Evolutionary conservation across 768 basidiomycete species (phyloP), one percentile per base, ranked within the genome.

Genomic region (Porphyrellus cyaneotinctus): DNA sequence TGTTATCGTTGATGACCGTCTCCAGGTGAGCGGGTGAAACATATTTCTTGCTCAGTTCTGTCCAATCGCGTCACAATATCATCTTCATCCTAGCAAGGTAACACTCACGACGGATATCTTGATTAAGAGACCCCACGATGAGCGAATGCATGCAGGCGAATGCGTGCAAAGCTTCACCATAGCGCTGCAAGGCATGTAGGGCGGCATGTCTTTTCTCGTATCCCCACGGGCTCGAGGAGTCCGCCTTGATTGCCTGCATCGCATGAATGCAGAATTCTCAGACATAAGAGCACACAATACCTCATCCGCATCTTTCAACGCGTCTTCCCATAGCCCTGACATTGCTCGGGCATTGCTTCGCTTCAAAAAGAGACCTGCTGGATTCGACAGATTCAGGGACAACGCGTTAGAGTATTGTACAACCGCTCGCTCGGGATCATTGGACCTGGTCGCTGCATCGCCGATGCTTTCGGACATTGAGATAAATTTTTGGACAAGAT

Each of bases 151-250:
- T 43, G 14, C 2, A 33, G 11, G 17, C 14, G 30, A 52, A 28
- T 1, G 17, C 12, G 11, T 58, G 10, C 2, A 42, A 12, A 5
- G 56, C 56, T 18, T 58, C 49, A 4, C 28, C 18, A 4, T 30
- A 43, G 12, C 33, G 49, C 24, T 30, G 39, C 2, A 58, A 37
- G 28, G 3, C 35, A 15, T 58, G 44, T 18, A 47, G 9, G 3
- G 41, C 56, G 1, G 30, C 55, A 23, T 57, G 33, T 35, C n/a
- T 50, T 15, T 38, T 36, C 39, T 58, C 56, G 2, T 52, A 52
- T 15, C 44, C 56, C 55, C 55, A 57, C 0, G 30, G 44, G 46
- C n/a, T 42, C 13, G 3, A 2, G 6, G 55, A n/a, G 6, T 57
- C 49, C 23, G 20, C 20, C 12, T 58, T 17, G n/a, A 58, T 35